Base-by-base conservation (phyloP, 2,329 filamentous ascomycete genomes). In the Thelonectria rubi region DNA sequence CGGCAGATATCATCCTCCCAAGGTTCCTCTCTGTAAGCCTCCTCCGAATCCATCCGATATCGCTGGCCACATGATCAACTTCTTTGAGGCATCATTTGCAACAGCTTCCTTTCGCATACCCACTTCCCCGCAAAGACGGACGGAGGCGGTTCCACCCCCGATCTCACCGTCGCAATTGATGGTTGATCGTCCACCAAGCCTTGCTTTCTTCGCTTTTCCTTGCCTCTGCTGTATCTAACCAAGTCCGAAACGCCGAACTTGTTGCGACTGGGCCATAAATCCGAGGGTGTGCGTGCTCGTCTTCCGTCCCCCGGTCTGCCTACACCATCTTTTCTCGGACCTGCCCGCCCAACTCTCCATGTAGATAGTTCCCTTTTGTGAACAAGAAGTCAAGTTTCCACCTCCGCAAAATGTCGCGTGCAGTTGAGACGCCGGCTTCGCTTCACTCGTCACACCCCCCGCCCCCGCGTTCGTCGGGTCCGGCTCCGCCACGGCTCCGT, bases 171-270 rank as follows among this genome's bases (percentile, higher is more conserved):
- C 42, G 42, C 32, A 18, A 55, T 39, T 17, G 50, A 53, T 4
- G 14, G 10, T 6, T 10, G 6, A 30, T 30, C 26, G 5, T 17
- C 20, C 26, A 46, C 34, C 53, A 34, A 49, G 45, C 34, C 45
- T 43, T 24, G 24, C 18, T 46, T 42, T 50, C 32, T 40, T 14
- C n/a, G 34, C 12, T n/a, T 8, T 37, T 17, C 52, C 42, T 37
- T 24, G 26, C 40, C 51, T 30, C 10, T 30, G 5, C 42, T 39
- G 52, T 20, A 46, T 11, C 39, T 37, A 47, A 45, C 30, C 17
- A 39, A 7, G 20, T 34, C 66, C 66, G 65, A 68, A 43, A 51
- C 56, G 46, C 65, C 65, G 63, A 68, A 57, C 18, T 60, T 51
- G 9, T 20, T n/a, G 53, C 32, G 59, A n/a, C n/a, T 42, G 14